Base-by-base conservation (phyloP, 2,329 filamentous ascomycete species). In the Hypoxylon sp. region DNA sequence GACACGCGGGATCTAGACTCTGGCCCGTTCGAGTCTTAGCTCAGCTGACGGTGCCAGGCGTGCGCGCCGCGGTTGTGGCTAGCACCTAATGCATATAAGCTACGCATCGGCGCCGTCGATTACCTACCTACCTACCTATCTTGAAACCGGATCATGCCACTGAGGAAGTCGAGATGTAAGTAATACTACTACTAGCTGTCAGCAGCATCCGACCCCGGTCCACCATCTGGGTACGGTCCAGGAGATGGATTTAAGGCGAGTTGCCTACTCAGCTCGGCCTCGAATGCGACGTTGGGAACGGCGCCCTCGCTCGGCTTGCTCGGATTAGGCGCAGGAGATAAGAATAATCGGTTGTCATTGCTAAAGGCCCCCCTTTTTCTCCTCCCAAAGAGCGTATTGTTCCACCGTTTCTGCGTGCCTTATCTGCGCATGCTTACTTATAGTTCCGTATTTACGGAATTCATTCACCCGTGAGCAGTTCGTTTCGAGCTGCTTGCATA, bases 1-100 rank as follows among this genome's bases (percentile, higher is more conserved):
- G 42, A 24, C 36, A 36, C 30, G 49, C 44, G 48, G 44, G 42
- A 45, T 65, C 58, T 53, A 58, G 58, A 62, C 54, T 53, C 52
- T 53, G 26, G 53, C 46, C 42, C 24, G 18, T 16, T 51, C 42
- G 36, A 57, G 45, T 57, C 62, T 56, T 48, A 61, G 48, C 49
- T 53, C 49, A 54, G 56, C 45, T 42, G 18, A 16, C 40, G 32
- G 45, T 44, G 52, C n/a, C 32, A 54, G 32, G 32, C 40, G n/a
- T 40, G 20, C 33, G 49, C 30, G 42, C 30, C 24, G n/a, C 22
- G 33, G 36, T n/a, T n/a, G n/a, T n/a, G 7, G 36, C 26, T 32
- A 44, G 18, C 33, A 20, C 30, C 11, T 26, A 6, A 6, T 26
- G 46, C 26, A 54, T 48, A 28, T 45, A 54, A 45, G 38, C 51